Evolutionary conservation across 305 asterid species (phyloP).

Genomic region (Fraxinus angustifolia): DNA sequence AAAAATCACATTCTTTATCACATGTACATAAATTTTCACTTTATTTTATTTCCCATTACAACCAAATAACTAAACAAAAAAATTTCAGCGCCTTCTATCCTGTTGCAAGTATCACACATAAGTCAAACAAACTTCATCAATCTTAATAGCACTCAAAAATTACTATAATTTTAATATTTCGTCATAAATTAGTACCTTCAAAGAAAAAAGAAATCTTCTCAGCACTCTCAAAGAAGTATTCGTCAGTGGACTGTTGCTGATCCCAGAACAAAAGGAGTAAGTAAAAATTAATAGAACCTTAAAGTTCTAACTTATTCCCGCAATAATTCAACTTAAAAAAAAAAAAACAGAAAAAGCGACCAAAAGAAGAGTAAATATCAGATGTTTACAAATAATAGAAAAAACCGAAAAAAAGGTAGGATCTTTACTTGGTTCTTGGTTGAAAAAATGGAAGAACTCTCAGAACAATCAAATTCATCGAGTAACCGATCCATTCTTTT

Average conservation of each 20-base stretch:
- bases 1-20: neutral
- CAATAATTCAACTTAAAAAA: neutral
- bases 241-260: slow-evolving; percentile 63
- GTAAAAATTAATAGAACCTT: neutral
- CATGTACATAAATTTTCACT: neutral
- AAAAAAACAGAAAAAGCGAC: neutral
- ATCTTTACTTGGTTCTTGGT: slow-evolving; percentile 76
- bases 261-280: slow-evolving; percentile 20
- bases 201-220: slow-evolving; percentile 94
- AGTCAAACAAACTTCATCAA: neutral
- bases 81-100: neutral
- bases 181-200: slow-evolving; percentile 60
- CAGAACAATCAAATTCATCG: slow-evolving; percentile 61
- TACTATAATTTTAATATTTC: neutral
- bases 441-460: slow-evolving; percentile 70
- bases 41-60: neutral
- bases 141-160: slow-evolving; percentile 2
- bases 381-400: neutral
- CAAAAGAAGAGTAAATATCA: neutral
- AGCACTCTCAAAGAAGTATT: slow-evolving; percentile 84
- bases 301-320: neutral
- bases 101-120: neutral
- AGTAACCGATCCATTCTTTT: slow-evolving; percentile 65
- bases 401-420: neutral
- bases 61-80: neutral